Evolutionary conservation across 2,329 filamentous ascomycete genomes (phyloP).

Genomic region (Claviceps maximensis): DNA sequence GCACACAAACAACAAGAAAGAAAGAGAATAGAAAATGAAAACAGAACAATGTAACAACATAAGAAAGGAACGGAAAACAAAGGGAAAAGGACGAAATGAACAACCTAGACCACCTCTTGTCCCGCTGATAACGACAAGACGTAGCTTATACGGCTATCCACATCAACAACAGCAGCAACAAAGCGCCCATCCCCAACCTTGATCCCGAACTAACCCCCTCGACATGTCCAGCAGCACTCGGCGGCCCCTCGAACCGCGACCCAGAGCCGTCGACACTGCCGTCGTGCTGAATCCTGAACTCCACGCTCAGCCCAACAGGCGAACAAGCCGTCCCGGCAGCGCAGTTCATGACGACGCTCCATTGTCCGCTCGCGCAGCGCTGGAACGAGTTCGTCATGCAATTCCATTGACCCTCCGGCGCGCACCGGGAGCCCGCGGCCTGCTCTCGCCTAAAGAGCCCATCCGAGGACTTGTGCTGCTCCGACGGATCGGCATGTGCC

Average conservation of each 20-base stretch:
- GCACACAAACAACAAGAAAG: no score
- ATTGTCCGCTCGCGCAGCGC: slow-evolving; percentile 33
- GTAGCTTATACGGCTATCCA: neutral
- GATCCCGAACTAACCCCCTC: neutral
- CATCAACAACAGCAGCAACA: neutral
- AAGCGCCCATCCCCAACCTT: neutral
- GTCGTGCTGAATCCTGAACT: slow-evolving; percentile 24
- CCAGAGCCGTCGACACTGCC: slow-evolving; percentile 8
- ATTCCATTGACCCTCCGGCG: slow-evolving; percentile 39
- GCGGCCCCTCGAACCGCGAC: no score
- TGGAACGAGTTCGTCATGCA: slow-evolving; percentile 37
- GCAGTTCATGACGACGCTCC: slow-evolving; percentile 31
- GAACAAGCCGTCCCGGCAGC: slow-evolving; percentile 32
- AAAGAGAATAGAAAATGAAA: no score
- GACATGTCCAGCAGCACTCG: neutral
- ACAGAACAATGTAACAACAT: no score
- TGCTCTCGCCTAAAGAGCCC: slow-evolving; percentile 13
- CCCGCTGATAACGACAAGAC: no score
- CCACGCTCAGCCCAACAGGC: slow-evolving; percentile 28
- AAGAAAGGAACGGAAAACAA: no score
- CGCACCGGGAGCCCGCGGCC: slow-evolving; percentile 26
- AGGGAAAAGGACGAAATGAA: no score
- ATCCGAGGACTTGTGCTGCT: neutral
- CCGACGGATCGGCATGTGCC: neutral
- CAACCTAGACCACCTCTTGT: no score